Evolutionary conservation across 2,329 filamentous ascomycete genomes (phyloP).

Genomic region (Trichophyton verrucosum): DNA sequence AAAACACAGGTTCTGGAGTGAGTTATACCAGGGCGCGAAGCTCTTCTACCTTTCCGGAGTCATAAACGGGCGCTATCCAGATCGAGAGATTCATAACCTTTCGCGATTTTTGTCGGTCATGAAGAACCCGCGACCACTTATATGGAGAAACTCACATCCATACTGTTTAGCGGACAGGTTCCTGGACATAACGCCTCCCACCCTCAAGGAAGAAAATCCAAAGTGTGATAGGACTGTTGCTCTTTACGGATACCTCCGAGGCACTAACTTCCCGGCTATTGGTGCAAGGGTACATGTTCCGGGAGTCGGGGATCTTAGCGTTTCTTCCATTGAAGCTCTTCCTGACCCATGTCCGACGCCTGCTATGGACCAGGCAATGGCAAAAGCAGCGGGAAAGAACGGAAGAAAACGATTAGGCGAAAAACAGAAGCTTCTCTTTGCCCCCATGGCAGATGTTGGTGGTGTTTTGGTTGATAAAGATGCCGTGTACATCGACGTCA

Average conservation of each 20-base stretch:
- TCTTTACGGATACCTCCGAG: constrained; percentile 83
- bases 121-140: constrained; percentile 93
- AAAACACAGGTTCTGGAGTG: constrained; percentile 93
- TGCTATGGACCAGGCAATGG: constrained; percentile 72
- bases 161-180: constrained; percentile 91
- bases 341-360: constrained; percentile 95
- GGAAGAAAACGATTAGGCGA: constrained; percentile 73
- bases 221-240: constrained; percentile 87
- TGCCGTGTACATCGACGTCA: constrained; percentile 76
- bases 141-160: constrained; percentile 94
- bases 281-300: constrained; percentile 84
- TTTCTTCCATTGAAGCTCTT: constrained; percentile 70
- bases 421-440: constrained; percentile 92
- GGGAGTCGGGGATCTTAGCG: constrained; percentile 76
- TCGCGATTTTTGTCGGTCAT: constrained; percentile 93
- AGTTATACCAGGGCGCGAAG: constrained; percentile 92
- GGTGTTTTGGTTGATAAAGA: constrained; percentile 94
- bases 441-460: constrained; percentile 95
- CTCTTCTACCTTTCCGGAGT: constrained; percentile 94
- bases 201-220: constrained; percentile 71
- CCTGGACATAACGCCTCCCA: constrained; percentile 87
- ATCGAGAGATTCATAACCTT: constrained; percentile 90
- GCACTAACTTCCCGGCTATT: constrained; percentile 81
- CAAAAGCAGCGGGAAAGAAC: constrained; percentile 72
- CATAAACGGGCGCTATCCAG: constrained; percentile 90